Base-by-base conservation (phyloP, 352 stramenopile genomes). In the Poterioochromonas sp. region DNA sequence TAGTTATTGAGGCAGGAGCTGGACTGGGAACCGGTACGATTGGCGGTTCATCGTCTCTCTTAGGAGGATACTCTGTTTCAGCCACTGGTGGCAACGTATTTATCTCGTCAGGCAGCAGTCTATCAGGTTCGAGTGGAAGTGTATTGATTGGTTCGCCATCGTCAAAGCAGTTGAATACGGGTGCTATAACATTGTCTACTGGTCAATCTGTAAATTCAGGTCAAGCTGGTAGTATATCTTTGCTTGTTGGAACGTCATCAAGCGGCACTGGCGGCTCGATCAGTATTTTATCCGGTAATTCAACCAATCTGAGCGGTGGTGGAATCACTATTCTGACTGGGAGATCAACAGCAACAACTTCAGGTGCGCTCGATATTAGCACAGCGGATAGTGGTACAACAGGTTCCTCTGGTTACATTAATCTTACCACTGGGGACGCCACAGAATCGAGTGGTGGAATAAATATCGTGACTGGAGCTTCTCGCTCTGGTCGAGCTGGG, bases 161-260 rank as follows among this genome's bases (percentile, higher is more conserved):
- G 51, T 3, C 65, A n/a, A 54, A 35, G 29, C 8, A 39, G 34
- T 34, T 34, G 3, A 74, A 74, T 74, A 35, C 65, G 35, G 65
- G 65, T 34, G 11, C 20, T 15, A 54, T 74, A 12, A 3, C 49
- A 34, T 35, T 74, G 8, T 74, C 32, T 54, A 40, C 65, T 11
- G 65, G 65, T 58, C 1, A 54, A 54, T 51, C 65, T 20, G 15
- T 51, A 5, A 15, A 1, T 49, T 49, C 22, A 43, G 73, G 60
- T 39, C 83, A 85, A 64, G 86, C 85, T 22, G 88, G 88, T 49
- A 78, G 85, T 34, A 79, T 93, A 41, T 68, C 84, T 76, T 44
- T 89, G 0, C 70, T 78, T 69, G 86, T 90, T 73, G 89, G 89
- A 0, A 79, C 37, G 22, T 73, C 39, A 34, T 43, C 34, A 34